phyloP scores from a whole-genome alignment of 208 protist genomes.

The Leishmania tarentolae region DNA sequence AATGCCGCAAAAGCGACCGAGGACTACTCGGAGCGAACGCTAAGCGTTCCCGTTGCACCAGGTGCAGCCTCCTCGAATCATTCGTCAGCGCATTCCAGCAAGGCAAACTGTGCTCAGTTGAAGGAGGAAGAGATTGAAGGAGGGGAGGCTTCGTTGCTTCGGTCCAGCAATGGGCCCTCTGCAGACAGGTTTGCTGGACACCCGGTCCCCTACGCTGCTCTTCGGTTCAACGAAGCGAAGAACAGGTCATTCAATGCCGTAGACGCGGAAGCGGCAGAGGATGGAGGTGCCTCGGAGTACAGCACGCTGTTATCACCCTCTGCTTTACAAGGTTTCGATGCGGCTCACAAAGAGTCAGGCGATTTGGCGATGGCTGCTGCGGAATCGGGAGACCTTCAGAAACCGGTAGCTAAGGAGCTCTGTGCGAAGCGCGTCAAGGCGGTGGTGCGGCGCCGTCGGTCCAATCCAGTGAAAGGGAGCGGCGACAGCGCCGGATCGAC shows the following conservation, averaged over 20 bases:
- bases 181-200: background rate
- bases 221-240: background rate
- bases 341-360: background rate
- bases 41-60: conserved; percentile 17
- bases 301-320: background rate
- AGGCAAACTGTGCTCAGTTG: background rate
- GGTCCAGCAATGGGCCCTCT: background rate
- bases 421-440: background rate
- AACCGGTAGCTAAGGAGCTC: background rate
- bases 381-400: background rate
- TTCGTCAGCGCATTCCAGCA: background rate
- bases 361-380: background rate
- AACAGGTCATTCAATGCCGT: background rate
- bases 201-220: background rate
- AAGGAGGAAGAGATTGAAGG: background rate
- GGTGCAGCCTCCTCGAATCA: background rate
- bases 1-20: background rate
- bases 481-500: background rate
- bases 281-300: background rate
- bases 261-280: background rate
- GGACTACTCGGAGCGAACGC: background rate
- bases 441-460: background rate
- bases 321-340: background rate
- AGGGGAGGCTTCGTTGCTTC: background rate
- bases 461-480: background rate